Percentiles rank a stretch among this genome's conserved stretches.
Conservation (phyloP, 148 eudicot species). For the Persicaria maculosa region DNA sequence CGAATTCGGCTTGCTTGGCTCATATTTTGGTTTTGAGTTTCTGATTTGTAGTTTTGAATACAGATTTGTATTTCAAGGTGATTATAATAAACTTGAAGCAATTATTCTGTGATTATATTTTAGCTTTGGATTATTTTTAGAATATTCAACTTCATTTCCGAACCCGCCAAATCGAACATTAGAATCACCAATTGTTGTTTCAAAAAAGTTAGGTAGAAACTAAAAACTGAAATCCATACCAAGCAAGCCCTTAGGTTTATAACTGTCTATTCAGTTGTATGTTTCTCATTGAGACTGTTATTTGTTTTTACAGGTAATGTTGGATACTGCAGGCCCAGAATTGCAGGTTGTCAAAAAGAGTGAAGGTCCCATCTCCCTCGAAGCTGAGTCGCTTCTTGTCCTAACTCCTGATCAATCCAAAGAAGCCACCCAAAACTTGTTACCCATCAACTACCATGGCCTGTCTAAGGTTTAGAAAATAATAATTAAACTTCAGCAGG, state of each 20-base stretch:
- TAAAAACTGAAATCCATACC: not conserved
- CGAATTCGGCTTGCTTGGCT: too few species aligned
- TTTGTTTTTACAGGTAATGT: constrained; percentile 47
- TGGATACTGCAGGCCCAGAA: constrained; percentile 67
- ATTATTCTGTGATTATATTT: too few species aligned
- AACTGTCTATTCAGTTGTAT: not conserved
- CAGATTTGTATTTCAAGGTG: too few species aligned
- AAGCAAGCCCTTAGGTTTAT: not conserved
- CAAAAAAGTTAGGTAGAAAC: too few species aligned
- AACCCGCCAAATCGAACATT: too few species aligned
- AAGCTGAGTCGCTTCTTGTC: constrained; percentile 39
- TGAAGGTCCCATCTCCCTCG: constrained; percentile 45
- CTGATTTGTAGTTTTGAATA: too few species aligned
- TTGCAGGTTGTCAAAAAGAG: constrained; percentile 48
- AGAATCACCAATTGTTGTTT: too few species aligned
- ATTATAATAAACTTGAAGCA: too few species aligned
- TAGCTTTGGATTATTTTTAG: too few species aligned
- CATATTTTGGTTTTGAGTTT: too few species aligned
- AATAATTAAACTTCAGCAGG: not conserved
- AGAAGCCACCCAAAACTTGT: constrained; percentile 48
- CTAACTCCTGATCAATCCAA: constrained; percentile 49
- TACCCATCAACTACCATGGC: constrained; percentile 64
- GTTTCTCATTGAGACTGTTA: not conserved
- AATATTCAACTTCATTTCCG: too few species aligned
- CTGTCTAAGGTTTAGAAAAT: constrained; percentile 39